Evolutionary conservation across 1,284 basidiomycete genomes (phyloP), one percentile per base, ranked within the genome.

Genomic region (Hypsizygus ulmarius): DNA sequence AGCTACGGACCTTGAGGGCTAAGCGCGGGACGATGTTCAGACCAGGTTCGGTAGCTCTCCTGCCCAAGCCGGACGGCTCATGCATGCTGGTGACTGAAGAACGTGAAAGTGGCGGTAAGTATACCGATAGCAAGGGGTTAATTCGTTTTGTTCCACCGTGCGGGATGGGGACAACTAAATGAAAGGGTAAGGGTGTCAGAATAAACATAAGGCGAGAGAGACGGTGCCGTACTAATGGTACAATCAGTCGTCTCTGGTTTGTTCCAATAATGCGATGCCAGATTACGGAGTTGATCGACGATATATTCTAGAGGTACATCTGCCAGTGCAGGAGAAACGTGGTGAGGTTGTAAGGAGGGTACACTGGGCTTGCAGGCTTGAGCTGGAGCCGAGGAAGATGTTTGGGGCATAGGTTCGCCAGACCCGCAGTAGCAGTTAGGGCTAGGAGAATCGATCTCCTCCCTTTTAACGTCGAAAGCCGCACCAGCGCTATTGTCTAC

Each of bases 201-300:
- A 41, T 9, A 9, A 45, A 40, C 38, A 28, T 28, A 28, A 39
- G 2, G 21, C 1, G 28, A 32, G 25, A 34, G 51, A 14, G 16
- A 40, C 29, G 27, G 25, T 51, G 34, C 69, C 82, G 49, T 58
- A 87, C 87, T 74, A 53, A 89, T 74, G 38, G 87, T 84, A 66
- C 84, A 87, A 64, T 89, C 83, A 15, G 87, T 75, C 0, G 82
- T 84, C 57, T 87, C 81, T 52, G 78, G 74, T 56, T 79, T 82
- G 59, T 82, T 76, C 83, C 84, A 89, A 65, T 82, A 85, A 45
- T 74, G 69, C 27, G 78, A 69, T 12, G 85, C 86, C 51, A 89
- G 71, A 58, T 68, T 70, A 62, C 77, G 81, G 42, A 90, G 77
- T 61, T 83, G 79, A 60, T 81, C 77, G 59, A 85, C 65, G 59